Evolutionary conservation across 495 filamentous ascomycete genomes (phyloP).

Genomic region (Friedmanniomyces simplex): DNA sequence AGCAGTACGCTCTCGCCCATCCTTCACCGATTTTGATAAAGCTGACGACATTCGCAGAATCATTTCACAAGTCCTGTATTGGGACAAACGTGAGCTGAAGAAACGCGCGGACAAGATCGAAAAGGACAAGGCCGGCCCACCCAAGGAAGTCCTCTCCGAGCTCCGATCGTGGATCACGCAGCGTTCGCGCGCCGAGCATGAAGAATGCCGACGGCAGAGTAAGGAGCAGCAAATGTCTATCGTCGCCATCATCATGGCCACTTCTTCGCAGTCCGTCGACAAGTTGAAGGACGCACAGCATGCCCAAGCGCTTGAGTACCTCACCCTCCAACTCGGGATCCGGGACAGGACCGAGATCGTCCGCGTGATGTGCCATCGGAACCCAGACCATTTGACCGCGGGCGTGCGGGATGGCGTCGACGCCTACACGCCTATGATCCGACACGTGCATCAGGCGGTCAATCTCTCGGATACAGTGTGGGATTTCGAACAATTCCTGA

Average conservation of each 20-base stretch:
- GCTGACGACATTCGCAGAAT: slow-evolving; percentile 36
- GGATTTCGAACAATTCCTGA: slow-evolving; percentile 48
- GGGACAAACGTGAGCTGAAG: slow-evolving; percentile 49
- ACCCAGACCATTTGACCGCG: slow-evolving; percentile 50
- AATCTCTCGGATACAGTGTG: slow-evolving; percentile 50
- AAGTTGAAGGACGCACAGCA: slow-evolving; percentile 42
- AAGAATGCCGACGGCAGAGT: slow-evolving; percentile 37
- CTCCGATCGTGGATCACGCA: slow-evolving; percentile 39
- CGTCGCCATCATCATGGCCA: slow-evolving; percentile 39
- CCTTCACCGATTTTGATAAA: neutral
- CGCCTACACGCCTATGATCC: slow-evolving; percentile 57
- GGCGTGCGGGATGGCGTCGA: slow-evolving; percentile 45
- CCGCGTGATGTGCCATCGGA: slow-evolving; percentile 44
- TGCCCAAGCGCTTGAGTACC: slow-evolving; percentile 46
- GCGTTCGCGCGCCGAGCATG: slow-evolving; percentile 38
- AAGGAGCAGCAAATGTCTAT: slow-evolving; percentile 39
- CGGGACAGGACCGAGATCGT: slow-evolving; percentile 52
- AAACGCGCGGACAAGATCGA: slow-evolving; percentile 45
- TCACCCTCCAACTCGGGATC: slow-evolving; percentile 45
- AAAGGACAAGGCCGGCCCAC: slow-evolving; percentile 37
- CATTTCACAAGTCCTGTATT: slow-evolving; percentile 49
- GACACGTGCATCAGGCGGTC: slow-evolving; percentile 50
- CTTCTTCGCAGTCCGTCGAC: slow-evolving; percentile 19
- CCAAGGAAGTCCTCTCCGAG: slow-evolving; percentile 38
- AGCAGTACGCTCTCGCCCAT: slow-evolving; percentile 35